Percentiles rank a stretch among this genome's conserved stretches.
phyloP scores from a whole-genome alignment of 345 rosid genomes.

The Stellera chamaejasme region DNA sequence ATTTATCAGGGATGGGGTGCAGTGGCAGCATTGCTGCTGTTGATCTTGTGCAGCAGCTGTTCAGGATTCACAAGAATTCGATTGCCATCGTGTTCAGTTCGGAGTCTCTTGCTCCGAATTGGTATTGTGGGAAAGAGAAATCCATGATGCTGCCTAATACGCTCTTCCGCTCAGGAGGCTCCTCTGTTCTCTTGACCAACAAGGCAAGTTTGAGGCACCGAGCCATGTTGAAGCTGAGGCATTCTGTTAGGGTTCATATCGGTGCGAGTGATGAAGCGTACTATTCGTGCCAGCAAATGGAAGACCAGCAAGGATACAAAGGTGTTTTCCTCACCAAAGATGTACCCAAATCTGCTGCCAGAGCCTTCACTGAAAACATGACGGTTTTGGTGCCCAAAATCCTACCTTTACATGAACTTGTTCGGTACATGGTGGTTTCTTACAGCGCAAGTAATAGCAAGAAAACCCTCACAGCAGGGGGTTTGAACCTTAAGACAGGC shows the following conservation, averaged over 20 bases:
- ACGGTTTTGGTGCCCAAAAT: conserved; percentile 50
- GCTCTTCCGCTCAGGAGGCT: conserved; percentile 68
- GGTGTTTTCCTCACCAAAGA: conserved; percentile 46
- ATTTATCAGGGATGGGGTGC: conserved; percentile 72
- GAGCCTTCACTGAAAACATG: conserved; percentile 47
- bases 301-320: conserved; percentile 39
- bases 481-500: conserved; percentile 53
- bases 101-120: conserved; percentile 54
- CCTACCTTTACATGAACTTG: conserved; percentile 37
- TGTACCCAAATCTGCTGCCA: conserved; percentile 47
- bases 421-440: conserved; percentile 20
- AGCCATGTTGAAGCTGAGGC: conserved; percentile 46
- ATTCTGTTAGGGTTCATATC: conserved; percentile 43
- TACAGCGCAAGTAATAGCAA: conserved; percentile 10
- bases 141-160: conserved; percentile 77
- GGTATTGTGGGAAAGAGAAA: conserved; percentile 61
- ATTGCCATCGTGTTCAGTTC: conserved; percentile 60
- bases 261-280: conserved; percentile 60
- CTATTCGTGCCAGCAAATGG: conserved; percentile 46
- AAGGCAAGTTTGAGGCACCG: conserved; percentile 20
- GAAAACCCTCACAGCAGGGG: conserved; percentile 15
- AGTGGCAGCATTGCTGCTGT: conserved; percentile 50
- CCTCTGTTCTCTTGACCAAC: conserved; percentile 61
- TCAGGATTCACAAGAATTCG: conserved; percentile 37
- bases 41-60: conserved; percentile 44